phyloP scores from a whole-genome alignment of 2,329 filamentous ascomycete species.

The Fusarium verrucosum region DNA sequence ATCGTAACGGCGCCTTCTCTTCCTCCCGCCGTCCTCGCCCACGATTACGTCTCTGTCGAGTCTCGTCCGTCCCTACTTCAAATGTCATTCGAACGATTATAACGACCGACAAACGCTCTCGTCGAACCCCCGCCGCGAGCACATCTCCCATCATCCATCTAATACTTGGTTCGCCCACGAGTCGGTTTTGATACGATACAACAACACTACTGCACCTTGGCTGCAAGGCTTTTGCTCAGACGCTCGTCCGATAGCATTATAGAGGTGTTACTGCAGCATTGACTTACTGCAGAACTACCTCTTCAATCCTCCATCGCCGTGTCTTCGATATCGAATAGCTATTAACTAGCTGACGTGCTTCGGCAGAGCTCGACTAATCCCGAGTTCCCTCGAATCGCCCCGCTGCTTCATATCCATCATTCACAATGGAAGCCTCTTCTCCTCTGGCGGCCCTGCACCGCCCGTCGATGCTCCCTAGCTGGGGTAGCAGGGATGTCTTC shows the following conservation, averaged over 20 bases:
- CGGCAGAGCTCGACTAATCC: constrained; percentile 30
- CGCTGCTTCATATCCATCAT: constrained; percentile 25
- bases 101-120: constrained; percentile 45
- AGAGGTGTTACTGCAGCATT: constrained; percentile 48
- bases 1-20: constrained; percentile 35
- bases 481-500: constrained; percentile 65
- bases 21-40: constrained; percentile 4
- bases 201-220: constrained; percentile 11
- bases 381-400: constrained; percentile 33
- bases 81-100: constrained; percentile 49
- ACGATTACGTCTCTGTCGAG: constrained; percentile 35
- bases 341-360: constrained; percentile 32
- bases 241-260: constrained; percentile 23
- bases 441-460: constrained; percentile 92
- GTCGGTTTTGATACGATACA: constrained; percentile 19
- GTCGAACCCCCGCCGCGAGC: constrained; percentile 41
- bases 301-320: constrained; percentile 31
- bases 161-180: constrained; percentile 23
- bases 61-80: constrained; percentile 39
- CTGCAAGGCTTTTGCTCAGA: constrained; percentile 14
- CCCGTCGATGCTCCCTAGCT: constrained; percentile 67
- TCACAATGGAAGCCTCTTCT: constrained; percentile 88
- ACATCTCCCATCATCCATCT: constrained; percentile 30
- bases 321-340: constrained; percentile 42
- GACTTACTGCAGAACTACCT: constrained; percentile 44